Evolutionary conservation across 2,329 filamentous ascomycete genomes (phyloP), one percentile per base, ranked within the genome.

Genomic region (Aspergillus eucalypticola): DNA sequence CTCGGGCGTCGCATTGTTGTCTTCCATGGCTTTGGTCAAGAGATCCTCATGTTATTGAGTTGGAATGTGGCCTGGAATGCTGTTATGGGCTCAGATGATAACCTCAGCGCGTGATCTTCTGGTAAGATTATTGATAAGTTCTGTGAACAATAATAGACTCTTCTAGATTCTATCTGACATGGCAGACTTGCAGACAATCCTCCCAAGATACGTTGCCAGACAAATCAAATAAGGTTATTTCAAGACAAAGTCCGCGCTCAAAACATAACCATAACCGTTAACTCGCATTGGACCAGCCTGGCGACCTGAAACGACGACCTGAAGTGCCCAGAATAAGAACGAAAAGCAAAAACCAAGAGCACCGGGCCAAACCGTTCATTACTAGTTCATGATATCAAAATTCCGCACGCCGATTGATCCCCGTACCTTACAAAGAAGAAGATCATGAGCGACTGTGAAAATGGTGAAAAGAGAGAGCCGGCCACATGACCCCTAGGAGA

Each of bases 401-500:
- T 11, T n/a, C n/a, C n/a, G 42, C 53, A 46, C 53, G 39, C 38
- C 52, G 13, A 27, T 19, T 29, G 3, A 55, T 29, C 17, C 15
- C 44, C 3, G 19, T 35, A 11, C 21, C 58, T 63, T 57, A 54
- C 54, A 21, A 38, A 55, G 19, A 15, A 3, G 54, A 57, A 57
- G 35, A 52, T 39, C 25, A 25, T 53, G 35, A 53, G 54, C 41
- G 21, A 27, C 25, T 27, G 25, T 27, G 25, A 27, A 51, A 39
- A 17, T 51, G 38, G 29, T 25, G 23, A 3, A 53, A 23, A 48
- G 5, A 53, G 25, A 35, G 46, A 56, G 17, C 8, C 56, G 51
- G 60, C 21, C 44, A 56, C 25, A 54, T 23, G 54, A 35, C 7
- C 41, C 35, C 63, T 70, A 85, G 39, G 80, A 77, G 65, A 81